Percentiles rank a stretch among this genome's conserved stretches.
Conservation (phyloP, 139 green algal genomes). For the Diplosphaera chodatii region DNA sequence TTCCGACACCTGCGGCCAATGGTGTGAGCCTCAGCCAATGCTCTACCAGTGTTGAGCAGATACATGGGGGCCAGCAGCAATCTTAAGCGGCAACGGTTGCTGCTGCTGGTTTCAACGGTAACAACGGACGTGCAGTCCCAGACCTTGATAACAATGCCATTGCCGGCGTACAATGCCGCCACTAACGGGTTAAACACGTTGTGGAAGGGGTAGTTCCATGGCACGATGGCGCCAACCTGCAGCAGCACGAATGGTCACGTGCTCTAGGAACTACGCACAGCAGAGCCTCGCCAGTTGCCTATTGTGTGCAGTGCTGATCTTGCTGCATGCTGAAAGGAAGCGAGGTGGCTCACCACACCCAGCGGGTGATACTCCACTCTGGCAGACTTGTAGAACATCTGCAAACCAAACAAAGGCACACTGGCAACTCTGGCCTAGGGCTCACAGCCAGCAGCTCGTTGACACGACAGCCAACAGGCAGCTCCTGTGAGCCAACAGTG, state of each 20-base stretch:
- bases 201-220: slow-evolving; percentile 99
- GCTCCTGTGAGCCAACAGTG: background rate
- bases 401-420: slow-evolving; percentile 3
- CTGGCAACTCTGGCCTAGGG: too few relatives aligned
- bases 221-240: slow-evolving; percentile 92
- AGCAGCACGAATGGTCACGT: background rate
- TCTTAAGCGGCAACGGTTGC: too few relatives aligned
- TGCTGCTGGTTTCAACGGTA: too few relatives aligned
- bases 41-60: too few relatives aligned
- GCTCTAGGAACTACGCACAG: too few relatives aligned
- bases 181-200: slow-evolving; percentile 97
- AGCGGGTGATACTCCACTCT: slow-evolving; percentile 89
- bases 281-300: too few relatives aligned
- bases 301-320: too few relatives aligned
- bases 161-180: slow-evolving; percentile 88
- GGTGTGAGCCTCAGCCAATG: background rate
- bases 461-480: too few relatives aligned
- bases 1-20: slow-evolving; percentile 69
- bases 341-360: slow-evolving; percentile 66
- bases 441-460: too few relatives aligned
- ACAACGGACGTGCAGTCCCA: too few relatives aligned
- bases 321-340: background rate
- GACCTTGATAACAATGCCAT: slow-evolving; percentile 94
- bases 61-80: too few relatives aligned
- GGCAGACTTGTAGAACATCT: slow-evolving; percentile 93